A percentile compares a stretch with the other conserved stretches of the same genome.
Evolutionary conservation across 176 grass and related monocot species (phyloP).

Genomic region (Aechmea fasciata): DNA sequence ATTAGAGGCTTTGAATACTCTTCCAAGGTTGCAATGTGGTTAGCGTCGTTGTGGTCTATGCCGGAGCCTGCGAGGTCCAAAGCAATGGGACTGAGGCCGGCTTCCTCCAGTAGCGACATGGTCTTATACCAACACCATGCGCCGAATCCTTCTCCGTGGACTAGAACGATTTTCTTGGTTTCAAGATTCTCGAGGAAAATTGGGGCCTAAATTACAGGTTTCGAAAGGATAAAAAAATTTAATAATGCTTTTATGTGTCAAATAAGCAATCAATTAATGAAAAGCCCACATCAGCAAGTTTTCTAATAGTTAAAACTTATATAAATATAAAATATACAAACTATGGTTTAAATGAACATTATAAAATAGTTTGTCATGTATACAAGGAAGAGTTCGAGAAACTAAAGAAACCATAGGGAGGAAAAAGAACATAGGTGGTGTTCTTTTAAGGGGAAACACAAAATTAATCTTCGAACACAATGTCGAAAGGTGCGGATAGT

Average conservation of each 20-base stretch:
- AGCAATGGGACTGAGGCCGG: constrained; percentile 69
- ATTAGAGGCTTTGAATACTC: constrained; percentile 82
- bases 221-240: neutral
- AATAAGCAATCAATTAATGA: neutral
- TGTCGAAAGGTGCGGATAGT: too few relatives aligned
- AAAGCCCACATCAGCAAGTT: neutral
- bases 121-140: constrained; percentile 99
- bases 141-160: constrained; percentile 98
- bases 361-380: too few relatives aligned
- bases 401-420: too few relatives aligned
- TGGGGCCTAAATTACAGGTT: constrained; percentile 36
- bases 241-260: neutral
- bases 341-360: too few relatives aligned
- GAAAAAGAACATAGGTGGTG: too few relatives aligned
- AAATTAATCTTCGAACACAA: too few relatives aligned
- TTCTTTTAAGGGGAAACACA: too few relatives aligned
- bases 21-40: constrained; percentile 64
- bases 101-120: constrained; percentile 84
- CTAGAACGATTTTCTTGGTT: constrained; percentile 87
- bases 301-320: neutral
- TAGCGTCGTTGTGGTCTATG: constrained; percentile 74
- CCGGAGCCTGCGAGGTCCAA: constrained; percentile 87
- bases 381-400: too few relatives aligned
- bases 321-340: neutral
- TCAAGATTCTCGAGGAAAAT: constrained; percentile 75